Base-by-base conservation (phyloP, 495 filamentous ascomycete species). In the Cercophora scortea region DNA sequence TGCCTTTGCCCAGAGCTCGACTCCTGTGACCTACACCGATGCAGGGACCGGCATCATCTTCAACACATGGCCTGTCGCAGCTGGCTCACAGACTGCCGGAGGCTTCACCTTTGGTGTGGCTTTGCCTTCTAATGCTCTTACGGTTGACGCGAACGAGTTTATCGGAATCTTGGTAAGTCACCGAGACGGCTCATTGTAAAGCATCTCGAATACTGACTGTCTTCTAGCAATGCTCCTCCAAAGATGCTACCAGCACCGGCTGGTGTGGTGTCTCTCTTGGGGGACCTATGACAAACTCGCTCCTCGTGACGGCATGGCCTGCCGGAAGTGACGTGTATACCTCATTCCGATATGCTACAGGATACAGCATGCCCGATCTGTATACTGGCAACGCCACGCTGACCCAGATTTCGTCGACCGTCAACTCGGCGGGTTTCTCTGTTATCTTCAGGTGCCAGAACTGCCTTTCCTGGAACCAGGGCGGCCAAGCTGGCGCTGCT, bases 381-480 rank as follows among this genome's bases (percentile, higher is more conserved):
- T 88, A 86, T 59, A 68, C 67, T 17, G 83, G 82, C 18, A 71
- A 76, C 53, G 82, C 81, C 19, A 73, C 72, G 42, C 53, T 80
- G 19, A 81, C 78, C 11, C 76, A 79, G 49, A 75, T 86, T 55
- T 75, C 72, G 18, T 74, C 76, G 19, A 72, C 55, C 45, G 63
- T 82, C 53, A 83, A 80, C 64, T 58, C 72, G 39, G 71, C 71
- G 10, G 62, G 75, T 62, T 88, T 74, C 63, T 73, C 72, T 34
- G 63, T 83, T 19, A 71, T 82, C 43, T 87, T 82, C 64, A 70
- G 79, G 40, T 88, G 84, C 71, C 68, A 80, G 60, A 73, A 79
- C 65, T 88, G 84, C 63, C 68, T 80, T 25, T 60, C 64, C 4
- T 86, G 82, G 79, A 67, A 59, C 42, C 59, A 62, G 32, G 51